Conservation (phyloP, 2,329 filamentous ascomycete species). For the Zelopaecilomyces penicillatus region DNA sequence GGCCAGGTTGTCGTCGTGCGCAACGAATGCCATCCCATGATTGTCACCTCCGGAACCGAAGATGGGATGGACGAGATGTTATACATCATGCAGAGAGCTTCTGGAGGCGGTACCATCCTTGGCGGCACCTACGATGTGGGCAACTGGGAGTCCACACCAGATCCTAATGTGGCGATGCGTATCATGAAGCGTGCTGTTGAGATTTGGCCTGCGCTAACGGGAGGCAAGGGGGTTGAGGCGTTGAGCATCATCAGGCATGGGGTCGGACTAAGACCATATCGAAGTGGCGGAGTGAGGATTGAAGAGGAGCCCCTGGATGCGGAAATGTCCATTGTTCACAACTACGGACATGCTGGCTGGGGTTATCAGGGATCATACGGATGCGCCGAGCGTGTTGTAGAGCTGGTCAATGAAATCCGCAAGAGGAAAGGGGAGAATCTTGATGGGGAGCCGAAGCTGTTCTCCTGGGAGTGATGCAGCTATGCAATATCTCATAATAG, state of each 20-base stretch:
- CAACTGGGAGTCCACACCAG: slow-evolving; percentile 71
- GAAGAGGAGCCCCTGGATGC: slow-evolving; percentile 49
- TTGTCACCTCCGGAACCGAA: slow-evolving; percentile 61
- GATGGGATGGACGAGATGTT: slow-evolving; percentile 63
- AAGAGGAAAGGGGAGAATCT: slow-evolving; percentile 20
- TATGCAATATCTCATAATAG: too few species aligned
- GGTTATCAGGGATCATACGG: slow-evolving; percentile 67
- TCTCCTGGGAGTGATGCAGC: slow-evolving; percentile 12
- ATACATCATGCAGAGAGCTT: slow-evolving; percentile 78
- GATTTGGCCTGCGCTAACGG: slow-evolving; percentile 54
- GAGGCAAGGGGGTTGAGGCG: slow-evolving; percentile 60
- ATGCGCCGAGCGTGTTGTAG: slow-evolving; percentile 57
- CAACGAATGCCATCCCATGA: slow-evolving; percentile 67
- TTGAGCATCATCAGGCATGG: slow-evolving; percentile 72
- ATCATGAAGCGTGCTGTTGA: slow-evolving; percentile 76
- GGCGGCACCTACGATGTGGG: slow-evolving; percentile 78
- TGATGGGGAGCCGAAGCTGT: slow-evolving; percentile 21
- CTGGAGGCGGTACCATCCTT: slow-evolving; percentile 71
- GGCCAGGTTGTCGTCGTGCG: slow-evolving; percentile 80
- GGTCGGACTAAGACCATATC: slow-evolving; percentile 70
- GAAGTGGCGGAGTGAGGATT: slow-evolving; percentile 64
- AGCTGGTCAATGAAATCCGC: slow-evolving; percentile 56
- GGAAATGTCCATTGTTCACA: slow-evolving; percentile 62
- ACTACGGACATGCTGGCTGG: slow-evolving; percentile 73
- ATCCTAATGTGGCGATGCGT: slow-evolving; percentile 68